A percentile compares a stretch with the other conserved stretches of the same genome.
phyloP scores from a whole-genome alignment of 2,329 filamentous ascomycete species.

The Calonectria crousiana region DNA sequence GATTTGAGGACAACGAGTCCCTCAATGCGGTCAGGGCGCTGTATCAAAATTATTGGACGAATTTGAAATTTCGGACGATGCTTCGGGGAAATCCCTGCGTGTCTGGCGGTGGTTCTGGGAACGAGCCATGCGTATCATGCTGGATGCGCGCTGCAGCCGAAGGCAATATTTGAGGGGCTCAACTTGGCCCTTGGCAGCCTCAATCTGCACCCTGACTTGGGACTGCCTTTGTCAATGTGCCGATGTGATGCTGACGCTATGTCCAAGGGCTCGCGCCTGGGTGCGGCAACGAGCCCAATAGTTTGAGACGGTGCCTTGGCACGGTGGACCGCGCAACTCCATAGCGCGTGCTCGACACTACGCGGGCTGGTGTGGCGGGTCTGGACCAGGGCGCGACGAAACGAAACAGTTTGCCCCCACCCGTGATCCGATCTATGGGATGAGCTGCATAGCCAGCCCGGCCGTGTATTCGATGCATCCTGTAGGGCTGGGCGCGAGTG shows the following conservation, averaged over 20 bases:
- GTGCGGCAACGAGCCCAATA: neutral
- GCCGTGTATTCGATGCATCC: neutral
- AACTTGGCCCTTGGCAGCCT: no score
- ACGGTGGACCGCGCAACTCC: neutral
- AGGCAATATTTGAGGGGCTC: neutral
- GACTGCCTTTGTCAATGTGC: neutral
- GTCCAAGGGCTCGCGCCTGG: neutral
- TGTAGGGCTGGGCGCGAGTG: neutral
- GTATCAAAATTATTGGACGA: neutral
- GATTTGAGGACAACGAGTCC: neutral
- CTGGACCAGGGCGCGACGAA: neutral
- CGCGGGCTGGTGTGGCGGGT: neutral
- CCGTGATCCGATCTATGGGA: neutral
- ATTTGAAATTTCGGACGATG: neutral
- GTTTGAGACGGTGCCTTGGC: neutral
- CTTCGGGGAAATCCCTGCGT: neutral
- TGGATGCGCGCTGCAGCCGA: neutral
- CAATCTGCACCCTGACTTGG: neutral
- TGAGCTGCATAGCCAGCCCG: no score
- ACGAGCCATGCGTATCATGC: neutral
- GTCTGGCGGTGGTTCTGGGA: neutral
- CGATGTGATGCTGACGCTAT: neutral
- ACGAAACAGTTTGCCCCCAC: neutral
- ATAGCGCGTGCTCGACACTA: neutral
- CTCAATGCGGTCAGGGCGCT: neutral